Base-by-base conservation (phyloP, 1,284 basidiomycete genomes). In the Trametes versicolor region DNA sequence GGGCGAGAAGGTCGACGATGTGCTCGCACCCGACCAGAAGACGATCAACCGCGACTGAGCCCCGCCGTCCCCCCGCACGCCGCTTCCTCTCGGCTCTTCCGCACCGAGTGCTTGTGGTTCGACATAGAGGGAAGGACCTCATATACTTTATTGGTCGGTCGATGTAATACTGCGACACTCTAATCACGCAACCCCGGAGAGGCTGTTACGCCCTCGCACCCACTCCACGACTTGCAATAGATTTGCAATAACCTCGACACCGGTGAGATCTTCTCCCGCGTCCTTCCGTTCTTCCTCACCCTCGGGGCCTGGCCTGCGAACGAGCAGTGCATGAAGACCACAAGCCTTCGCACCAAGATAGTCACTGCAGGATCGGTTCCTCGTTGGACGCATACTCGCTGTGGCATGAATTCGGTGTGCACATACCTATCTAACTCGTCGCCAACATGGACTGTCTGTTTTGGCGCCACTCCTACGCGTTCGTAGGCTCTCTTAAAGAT, bases 1-100 rank as follows among this genome's bases (percentile, higher is more conserved):
- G 54, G 94, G 91, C 21, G 88, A 92, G 63, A 88, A 86, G 70
- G 80, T 90, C 1, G 86, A 92, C 75, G 89, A 93, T 69, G 79
- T 93, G 25, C 85, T 88, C 60, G 19, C 52, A 41, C 4, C 53
- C 57, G 45, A 70, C 67, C 63, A 73, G 63, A 36, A 55, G 65
- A 62, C 72, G 13, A 50, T 63, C n/a, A 39, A 27, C 23, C 61
- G 53, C 25, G 10, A 25, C 41, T n/a, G 19, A 7, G 15, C 6
- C 41, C 15, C 41, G 19, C 10, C 5, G 37, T 4, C 41, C 41
- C 41, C 41, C 19, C 10, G 37, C 10, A 12, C 37, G 37, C 37
- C 37, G 10, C 37, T 13, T 39, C 37, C 37, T 17, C 37, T 12
- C 12, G 5, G 10, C 41, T 43, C 41, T 19, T 43, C 29, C 41